Evolutionary conservation across 2,329 filamentous ascomycete genomes (phyloP).

Genomic region (Microdochium nivale): DNA sequence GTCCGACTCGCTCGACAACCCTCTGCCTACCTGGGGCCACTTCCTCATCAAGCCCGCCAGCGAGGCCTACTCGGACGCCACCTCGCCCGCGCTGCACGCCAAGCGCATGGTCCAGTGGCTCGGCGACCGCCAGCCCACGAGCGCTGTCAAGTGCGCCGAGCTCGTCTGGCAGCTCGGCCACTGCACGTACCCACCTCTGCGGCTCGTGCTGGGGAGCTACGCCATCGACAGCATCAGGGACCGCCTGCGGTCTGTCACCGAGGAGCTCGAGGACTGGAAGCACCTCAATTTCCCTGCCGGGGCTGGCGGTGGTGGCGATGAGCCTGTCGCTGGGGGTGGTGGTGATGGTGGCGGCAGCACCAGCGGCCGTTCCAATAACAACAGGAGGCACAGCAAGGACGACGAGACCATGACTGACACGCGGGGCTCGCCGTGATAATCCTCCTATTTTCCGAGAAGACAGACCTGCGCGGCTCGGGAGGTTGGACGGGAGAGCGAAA

Average conservation of each 20-base stretch:
- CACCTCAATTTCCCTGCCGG: conserved; percentile 60
- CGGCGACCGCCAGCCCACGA: conserved; percentile 84
- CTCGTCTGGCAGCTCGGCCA: conserved; percentile 91
- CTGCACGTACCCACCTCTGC: conserved; percentile 84
- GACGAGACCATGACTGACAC: not conserved
- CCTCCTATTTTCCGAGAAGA: too few species aligned
- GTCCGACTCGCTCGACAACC: conserved; percentile 41
- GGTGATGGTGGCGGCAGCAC: not conserved
- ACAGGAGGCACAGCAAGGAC: not conserved
- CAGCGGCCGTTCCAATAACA: not conserved
- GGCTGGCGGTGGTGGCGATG: not conserved
- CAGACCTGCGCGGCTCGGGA: too few species aligned
- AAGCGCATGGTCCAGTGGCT: conserved; percentile 92
- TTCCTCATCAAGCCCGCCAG: conserved; percentile 84
- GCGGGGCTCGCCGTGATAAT: not conserved
- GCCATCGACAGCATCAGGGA: conserved; percentile 95
- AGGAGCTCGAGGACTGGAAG: conserved; percentile 93
- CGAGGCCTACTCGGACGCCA: conserved; percentile 68
- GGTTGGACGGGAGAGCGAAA: too few species aligned
- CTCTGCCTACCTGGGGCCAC: conserved; percentile 78
- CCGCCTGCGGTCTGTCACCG: conserved; percentile 78
- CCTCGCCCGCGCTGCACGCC: conserved; percentile 79
- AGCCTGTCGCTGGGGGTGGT: not conserved
- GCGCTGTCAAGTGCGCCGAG: conserved; percentile 86
- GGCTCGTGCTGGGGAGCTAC: conserved; percentile 83